Base-by-base conservation (phyloP, 345 rosid genomes). In the Hevea brasiliensis region DNA sequence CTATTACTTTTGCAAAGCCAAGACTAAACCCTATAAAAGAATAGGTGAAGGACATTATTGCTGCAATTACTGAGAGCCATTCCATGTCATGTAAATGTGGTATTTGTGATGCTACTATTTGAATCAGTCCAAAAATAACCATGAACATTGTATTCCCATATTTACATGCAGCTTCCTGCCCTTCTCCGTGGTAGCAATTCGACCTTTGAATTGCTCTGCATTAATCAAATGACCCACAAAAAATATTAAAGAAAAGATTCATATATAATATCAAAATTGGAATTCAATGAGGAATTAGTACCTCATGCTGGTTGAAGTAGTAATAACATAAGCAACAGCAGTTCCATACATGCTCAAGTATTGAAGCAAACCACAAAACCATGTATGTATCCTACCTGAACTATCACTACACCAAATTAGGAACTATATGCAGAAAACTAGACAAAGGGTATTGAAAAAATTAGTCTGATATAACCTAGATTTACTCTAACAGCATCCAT, bases 341-440 rank as follows among this genome's bases (percentile, higher is more conserved):
- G 29, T 40, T 58, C 92, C 92, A 12, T 53, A 79, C 48, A 88
- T 67, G 78, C 85, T 82, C 61, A 82, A 61, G 74, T 88, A 75
- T 75, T 85, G 90, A 75, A 89, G 85, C 18, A 79, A 78, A 62
- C 88, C 92, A 78, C 98, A 93, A 15, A 84, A 27, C 89, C 81
- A 80, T 78, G 77, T 77, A 68, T 76, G 75, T 42, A 60, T 82
- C 69, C 73, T 72, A 18, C 91, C 94, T 87, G 86, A 85, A 81
- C 73, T 64, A 71, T 47, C 78, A 71, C 61, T 68, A 44, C 37
- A 70, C 35, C 56, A 48, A 45, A 73, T 76, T 62, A 81, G 79
- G 58, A 61, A 60, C 27, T 57, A 64, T n/a, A 20, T 10, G 37
- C 44, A 21, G 40, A 32, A 64, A 14, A 60, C 14, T 45, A 21